Evolutionary conservation across 2,329 filamentous ascomycete species (phyloP).

Genomic region (Fusarium coicis): DNA sequence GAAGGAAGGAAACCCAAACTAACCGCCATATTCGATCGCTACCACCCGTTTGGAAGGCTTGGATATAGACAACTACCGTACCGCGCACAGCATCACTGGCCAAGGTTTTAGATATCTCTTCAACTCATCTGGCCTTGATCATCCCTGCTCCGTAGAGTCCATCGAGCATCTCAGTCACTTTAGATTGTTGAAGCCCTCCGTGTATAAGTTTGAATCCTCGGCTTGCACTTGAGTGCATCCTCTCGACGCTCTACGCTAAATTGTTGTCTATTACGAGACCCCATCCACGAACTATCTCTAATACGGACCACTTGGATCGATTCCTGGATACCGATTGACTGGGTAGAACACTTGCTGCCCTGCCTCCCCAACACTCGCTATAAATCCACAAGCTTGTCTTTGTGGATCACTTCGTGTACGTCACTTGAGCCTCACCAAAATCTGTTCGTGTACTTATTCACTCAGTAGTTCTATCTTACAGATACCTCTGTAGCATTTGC

Average conservation of each 20-base stretch:
- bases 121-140: conserved; percentile 19
- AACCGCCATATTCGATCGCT: conserved; percentile 51
- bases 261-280: conserved; percentile 25
- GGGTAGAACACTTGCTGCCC: conserved; percentile 25
- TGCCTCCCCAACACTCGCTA: conserved; percentile 53
- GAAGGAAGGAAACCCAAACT: conserved; percentile 37
- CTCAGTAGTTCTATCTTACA: conserved; percentile 41
- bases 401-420: conserved; percentile 48
- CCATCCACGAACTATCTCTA: conserved; percentile 17
- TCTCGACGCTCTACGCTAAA: conserved; percentile 19
- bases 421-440: conserved; percentile 6
- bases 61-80: conserved; percentile 20
- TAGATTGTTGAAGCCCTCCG: conserved; percentile 31
- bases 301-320: conserved; percentile 30
- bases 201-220: conserved; percentile 29
- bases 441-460: conserved; percentile 30
- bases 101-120: conserved; percentile 25
- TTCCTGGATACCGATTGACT: conserved; percentile 25
- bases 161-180: conserved; percentile 23
- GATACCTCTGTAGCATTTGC: conserved; percentile 48
- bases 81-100: conserved; percentile 8
- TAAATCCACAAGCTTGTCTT: conserved; percentile 45
- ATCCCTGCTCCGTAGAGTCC: conserved; percentile 36
- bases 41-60: conserved; percentile 39
- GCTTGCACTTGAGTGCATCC: conserved; percentile 14